These are phyloP conservation scores for Melanomma pulvis-pyrius DNA, from an alignment of 495 filamentous ascomycete genomes.

Conservation along the genomic window DNA sequence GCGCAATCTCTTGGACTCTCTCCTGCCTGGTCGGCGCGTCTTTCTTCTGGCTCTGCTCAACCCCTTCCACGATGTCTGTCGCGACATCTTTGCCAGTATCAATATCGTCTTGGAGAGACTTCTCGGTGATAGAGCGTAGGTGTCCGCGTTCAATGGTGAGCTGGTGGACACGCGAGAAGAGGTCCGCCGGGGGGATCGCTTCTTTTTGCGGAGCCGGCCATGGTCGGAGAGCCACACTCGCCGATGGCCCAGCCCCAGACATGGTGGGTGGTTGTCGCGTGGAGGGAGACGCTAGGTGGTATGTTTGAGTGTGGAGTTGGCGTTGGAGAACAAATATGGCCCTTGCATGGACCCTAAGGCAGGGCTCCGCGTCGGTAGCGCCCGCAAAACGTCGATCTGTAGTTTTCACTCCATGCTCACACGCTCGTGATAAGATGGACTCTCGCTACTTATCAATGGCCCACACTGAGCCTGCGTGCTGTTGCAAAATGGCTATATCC, in stretches of 20 bases:
- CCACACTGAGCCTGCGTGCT: not conserved
- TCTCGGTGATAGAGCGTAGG: slow-evolving; percentile 46
- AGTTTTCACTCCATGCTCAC: not conserved
- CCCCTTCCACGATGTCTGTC: slow-evolving; percentile 50
- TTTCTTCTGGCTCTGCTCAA: slow-evolving; percentile 53
- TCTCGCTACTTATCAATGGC: not conserved
- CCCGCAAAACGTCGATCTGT: not conserved
- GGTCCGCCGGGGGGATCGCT: slow-evolving; percentile 14
- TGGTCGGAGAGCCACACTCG: slow-evolving; percentile 37
- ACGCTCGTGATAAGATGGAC: not conserved
- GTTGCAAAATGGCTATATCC: not conserved
- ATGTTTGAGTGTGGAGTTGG: not conserved
- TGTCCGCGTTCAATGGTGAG: slow-evolving; percentile 42
- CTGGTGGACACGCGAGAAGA: slow-evolving; percentile 38
- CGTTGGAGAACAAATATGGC: not conserved
- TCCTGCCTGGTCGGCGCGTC: slow-evolving; percentile 45
- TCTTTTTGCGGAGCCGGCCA: slow-evolving; percentile 37
- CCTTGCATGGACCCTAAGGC: not conserved
- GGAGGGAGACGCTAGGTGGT: not conserved
- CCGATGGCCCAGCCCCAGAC: slow-evolving; percentile 2
- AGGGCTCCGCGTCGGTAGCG: not conserved
- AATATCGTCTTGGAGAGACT: slow-evolving; percentile 68
- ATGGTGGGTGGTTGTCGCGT: slow-evolving; percentile 19
- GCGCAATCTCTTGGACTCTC: slow-evolving; percentile 55
- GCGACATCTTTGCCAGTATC: slow-evolving; percentile 51